Percentiles rank a stretch among this genome's conserved stretches.
Conservation (phyloP, 805 yeast genomes). For the Pichia heedii region DNA sequence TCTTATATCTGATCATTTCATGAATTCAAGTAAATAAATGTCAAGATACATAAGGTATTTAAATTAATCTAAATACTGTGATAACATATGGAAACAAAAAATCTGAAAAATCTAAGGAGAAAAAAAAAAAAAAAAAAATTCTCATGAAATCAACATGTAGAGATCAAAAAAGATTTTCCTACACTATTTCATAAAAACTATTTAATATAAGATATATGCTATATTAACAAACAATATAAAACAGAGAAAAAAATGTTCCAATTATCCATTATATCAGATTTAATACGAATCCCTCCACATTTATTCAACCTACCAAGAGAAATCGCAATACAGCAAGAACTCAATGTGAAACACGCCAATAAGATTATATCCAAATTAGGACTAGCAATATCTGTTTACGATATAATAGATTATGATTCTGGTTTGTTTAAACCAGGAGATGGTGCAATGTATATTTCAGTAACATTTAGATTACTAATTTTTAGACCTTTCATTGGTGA, state of each 20-base stretch:
- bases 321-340: conserved; percentile 67
- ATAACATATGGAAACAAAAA: too few relatives aligned
- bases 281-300: conserved; percentile 83
- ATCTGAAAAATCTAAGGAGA: too few relatives aligned
- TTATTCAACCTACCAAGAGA: conserved; percentile 65
- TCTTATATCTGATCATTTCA: not conserved
- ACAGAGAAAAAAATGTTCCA: too few relatives aligned
- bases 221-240: too few relatives aligned
- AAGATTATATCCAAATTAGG: conserved; percentile 80
- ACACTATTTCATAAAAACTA: too few relatives aligned
- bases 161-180: too few relatives aligned
- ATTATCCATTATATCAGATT: conserved; percentile 69
- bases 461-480: conserved; percentile 63
- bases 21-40: too few relatives aligned
- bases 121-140: too few relatives aligned
- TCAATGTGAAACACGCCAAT: conserved; percentile 79
- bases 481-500: conserved; percentile 96
- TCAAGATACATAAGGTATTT: too few relatives aligned
- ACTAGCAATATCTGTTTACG: conserved; percentile 77
- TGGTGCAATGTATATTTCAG: conserved; percentile 76
- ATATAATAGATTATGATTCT: conserved; percentile 70
- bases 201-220: too few relatives aligned
- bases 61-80: too few relatives aligned
- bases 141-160: too few relatives aligned
- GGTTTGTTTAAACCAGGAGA: conserved; percentile 92